Evolutionary conservation across 1,139 yeast species (phyloP), one percentile per base, ranked within the genome.

Genomic region (Debaryomyces udenii): DNA sequence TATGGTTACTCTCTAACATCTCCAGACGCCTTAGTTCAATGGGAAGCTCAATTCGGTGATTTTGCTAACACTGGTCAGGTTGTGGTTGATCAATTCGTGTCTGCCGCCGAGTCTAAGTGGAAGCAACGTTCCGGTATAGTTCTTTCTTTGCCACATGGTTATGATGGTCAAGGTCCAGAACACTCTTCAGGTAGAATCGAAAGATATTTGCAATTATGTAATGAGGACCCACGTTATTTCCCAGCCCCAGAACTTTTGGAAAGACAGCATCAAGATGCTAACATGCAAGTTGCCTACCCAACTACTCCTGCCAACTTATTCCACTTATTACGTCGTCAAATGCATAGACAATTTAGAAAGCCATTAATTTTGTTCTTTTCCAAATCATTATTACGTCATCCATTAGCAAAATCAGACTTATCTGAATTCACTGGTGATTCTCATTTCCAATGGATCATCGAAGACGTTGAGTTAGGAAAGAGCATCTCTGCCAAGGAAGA

Each of bases 11-110:
- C 99, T 7, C 79, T 94, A 68, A 87, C 96, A 48, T 87, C 96
- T 39, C 99, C 99, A 51, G 97, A 93, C 64, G 70, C 96, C 43
- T 81, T 88, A 48, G 98, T 93, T 44, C 86, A 86, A 76, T 94
- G 99, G 99, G 99, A 94, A 75, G 99, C 99, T 43, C 99, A 94
- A 76, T 94, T 94, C 58, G 99, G 99, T 81, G 99, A 94, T 74
- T 94, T 94, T 58, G 99, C 99, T 59, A 94, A 94, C 78, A 93
- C 98, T 55, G 99, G 97, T 24, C 99, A 94, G 76, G 98, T 94
- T 52, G 86, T 94, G 56, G 79, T 89, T 57, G 99, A 94, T 70
- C 99, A 94, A 76, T 94, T 93, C 66, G 80, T 94, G 61, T 89
- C 98, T 37, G 90, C 93, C 62, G 99, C 96, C 65, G 99, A 94